Conservation (phyloP, 345 rosid species). For the Syzygium oleosum region DNA sequence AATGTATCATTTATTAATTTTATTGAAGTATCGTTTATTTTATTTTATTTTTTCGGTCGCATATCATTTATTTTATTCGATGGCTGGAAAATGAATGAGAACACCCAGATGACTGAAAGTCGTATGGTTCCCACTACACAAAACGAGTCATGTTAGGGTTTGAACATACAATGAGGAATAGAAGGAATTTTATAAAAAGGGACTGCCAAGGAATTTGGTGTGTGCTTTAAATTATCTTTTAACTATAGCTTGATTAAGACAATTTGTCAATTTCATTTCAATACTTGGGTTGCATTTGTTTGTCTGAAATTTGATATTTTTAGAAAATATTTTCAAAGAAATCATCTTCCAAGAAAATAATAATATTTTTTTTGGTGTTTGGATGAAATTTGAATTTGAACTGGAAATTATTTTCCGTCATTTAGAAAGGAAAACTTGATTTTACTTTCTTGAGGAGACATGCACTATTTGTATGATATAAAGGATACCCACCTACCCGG, state of each 20-base stretch:
- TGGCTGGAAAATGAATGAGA: neutral
- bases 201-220: neutral
- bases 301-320: neutral
- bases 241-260: neutral
- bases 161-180: neutral
- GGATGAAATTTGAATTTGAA: neutral
- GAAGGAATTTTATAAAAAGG: neutral
- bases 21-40: neutral
- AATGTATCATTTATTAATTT: neutral
- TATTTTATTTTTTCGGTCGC: too few relatives aligned
- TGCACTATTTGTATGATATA: neutral
- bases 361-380: neutral
- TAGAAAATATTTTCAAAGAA: too few relatives aligned
- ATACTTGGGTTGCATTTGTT: neutral
- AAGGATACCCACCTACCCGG: neutral
- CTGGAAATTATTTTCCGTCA: rapidly evolving
- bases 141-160: neutral
- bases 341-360: neutral
- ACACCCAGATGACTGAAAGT: neutral
- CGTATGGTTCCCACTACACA: neutral
- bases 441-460: neutral
- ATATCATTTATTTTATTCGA: neutral
- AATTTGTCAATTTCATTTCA: neutral
- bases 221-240: neutral
- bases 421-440: neutral